phyloP scores from a whole-genome alignment of 139 green algal species.

The Chlorella sp. region DNA sequence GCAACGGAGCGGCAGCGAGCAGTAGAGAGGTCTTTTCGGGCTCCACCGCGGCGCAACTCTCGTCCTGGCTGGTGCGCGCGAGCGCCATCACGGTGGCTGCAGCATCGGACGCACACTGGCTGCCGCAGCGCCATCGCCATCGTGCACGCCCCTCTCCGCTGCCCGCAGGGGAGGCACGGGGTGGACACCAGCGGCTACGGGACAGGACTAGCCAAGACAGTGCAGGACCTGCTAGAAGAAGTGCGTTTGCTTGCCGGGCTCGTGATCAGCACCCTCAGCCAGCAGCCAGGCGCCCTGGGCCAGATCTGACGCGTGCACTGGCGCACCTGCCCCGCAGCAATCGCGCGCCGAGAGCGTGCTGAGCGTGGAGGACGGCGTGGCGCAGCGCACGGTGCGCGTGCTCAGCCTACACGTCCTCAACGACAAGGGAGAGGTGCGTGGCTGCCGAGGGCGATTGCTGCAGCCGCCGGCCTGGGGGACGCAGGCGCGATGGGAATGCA shows the following conservation, averaged over 20 bases:
- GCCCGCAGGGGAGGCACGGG: neutral
- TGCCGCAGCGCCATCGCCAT: too few species aligned
- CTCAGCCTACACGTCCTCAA: conserved; percentile 19
- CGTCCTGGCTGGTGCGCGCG: too few species aligned
- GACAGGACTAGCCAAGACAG: conserved; percentile 3
- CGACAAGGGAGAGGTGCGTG: conserved; percentile 11
- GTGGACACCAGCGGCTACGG: neutral
- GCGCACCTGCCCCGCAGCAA: conserved; percentile 2
- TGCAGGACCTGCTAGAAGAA: conserved; percentile 20
- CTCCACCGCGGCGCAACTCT: too few species aligned
- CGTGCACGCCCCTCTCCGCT: too few species aligned
- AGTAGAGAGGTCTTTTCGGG: too few species aligned
- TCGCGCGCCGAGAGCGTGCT: conserved; percentile 15
- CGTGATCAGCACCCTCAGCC: neutral
- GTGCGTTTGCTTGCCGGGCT: neutral
- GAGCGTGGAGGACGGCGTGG: conserved; percentile 12
- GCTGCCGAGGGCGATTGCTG: too few species aligned
- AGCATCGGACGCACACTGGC: too few species aligned
- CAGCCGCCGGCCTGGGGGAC: too few species aligned
- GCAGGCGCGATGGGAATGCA: too few species aligned
- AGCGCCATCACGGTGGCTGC: too few species aligned
- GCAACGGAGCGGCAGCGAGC: too few species aligned
- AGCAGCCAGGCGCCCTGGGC: too few species aligned
- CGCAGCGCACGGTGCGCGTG: conserved; percentile 17
- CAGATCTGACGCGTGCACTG: neutral